Evolutionary conservation across 345 rosid species (phyloP).

Genomic region (Citrus unshiu): DNA sequence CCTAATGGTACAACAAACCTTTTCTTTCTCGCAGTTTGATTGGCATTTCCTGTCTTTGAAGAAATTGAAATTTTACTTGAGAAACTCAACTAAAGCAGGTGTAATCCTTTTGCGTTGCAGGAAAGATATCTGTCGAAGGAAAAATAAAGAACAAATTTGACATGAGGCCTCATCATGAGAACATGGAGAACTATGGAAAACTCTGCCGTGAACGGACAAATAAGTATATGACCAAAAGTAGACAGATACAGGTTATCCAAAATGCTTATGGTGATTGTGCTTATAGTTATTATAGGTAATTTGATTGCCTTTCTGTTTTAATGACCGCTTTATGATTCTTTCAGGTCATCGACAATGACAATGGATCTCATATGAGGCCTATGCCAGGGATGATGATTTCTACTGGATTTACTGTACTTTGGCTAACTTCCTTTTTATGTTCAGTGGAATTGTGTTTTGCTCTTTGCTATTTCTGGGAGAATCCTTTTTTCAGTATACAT

Average conservation of each 20-base stretch:
- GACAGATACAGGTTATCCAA: slow-evolving; percentile 69
- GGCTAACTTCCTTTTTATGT: slow-evolving; percentile 11
- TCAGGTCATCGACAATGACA: slow-evolving; percentile 82
- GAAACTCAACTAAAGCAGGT: neutral
- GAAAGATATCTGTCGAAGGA: slow-evolving; percentile 63
- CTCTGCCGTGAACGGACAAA: slow-evolving; percentile 77
- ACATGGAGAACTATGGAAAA: slow-evolving; percentile 71
- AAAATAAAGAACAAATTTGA: slow-evolving; percentile 78
- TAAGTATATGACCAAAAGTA: slow-evolving; percentile 62
- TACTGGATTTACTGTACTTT: slow-evolving; percentile 37
- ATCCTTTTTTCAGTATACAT: neutral
- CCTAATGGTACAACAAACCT: neutral
- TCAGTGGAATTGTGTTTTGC: slow-evolving; percentile 9
- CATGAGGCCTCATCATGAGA: slow-evolving; percentile 74
- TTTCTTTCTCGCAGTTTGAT: neutral
- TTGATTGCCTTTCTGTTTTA: neutral
- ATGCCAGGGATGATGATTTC: slow-evolving; percentile 61
- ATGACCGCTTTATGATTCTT: slow-evolving; percentile 7
- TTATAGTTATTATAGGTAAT: neutral
- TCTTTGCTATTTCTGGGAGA: slow-evolving; percentile 14
- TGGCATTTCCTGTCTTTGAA: neutral
- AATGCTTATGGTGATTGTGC: neutral
- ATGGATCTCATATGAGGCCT: slow-evolving; percentile 80
- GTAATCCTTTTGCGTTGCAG: slow-evolving; percentile 31
- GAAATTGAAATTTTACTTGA: neutral